Evolutionary conservation across 352 stramenopile species (phyloP), one percentile per base, ranked within the genome.

Genomic region (Hyaloperonospora brassicae): DNA sequence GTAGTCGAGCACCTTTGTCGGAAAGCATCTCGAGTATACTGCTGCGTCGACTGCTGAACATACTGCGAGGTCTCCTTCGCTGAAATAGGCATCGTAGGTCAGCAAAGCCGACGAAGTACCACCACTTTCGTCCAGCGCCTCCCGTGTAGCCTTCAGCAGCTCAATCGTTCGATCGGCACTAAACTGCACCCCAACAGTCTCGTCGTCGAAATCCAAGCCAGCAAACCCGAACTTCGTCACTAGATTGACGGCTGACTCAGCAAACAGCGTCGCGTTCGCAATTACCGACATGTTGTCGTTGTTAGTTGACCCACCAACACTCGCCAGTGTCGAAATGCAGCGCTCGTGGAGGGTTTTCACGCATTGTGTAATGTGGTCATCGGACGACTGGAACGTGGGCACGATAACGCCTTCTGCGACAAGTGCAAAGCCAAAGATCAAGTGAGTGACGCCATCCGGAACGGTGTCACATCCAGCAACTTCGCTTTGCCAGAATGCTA

Each of bases 401-500:
- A 74, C 64, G 31, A 91, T 64, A 14, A 55, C 42, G 1, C 75
- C 73, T 27, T 76, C 59, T 5, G 73, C 57, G 0, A 89, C 75
- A 7, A 89, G 66, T n/a, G 81, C 78, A 38, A 91, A 91, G 49
- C 73, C 73, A 44, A 83, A 88, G 27, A 84, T 64, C 8, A 91
- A 66, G 61, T 91, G 81, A 2, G 81, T 89, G 35, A 91, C 81
- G 11, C 81, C 76, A 11, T 71, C 43, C 0, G 81, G 78, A n/a
- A 90, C 72, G 17, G 69, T 73, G 24, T 91, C 76, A 59, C 81
- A 91, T 3, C 78, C 81, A 13, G 64, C 61, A 51, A 88, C 72
- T 64, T 91, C 79, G 47, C 66, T 85, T 61, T 91, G 81, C 81
- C 81, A 91, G 64, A 91, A 91, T 21, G 71, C 76, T 10, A 91